phyloP scores from a whole-genome alignment of 805 yeast genomes.

The Spathaspora girioi region DNA sequence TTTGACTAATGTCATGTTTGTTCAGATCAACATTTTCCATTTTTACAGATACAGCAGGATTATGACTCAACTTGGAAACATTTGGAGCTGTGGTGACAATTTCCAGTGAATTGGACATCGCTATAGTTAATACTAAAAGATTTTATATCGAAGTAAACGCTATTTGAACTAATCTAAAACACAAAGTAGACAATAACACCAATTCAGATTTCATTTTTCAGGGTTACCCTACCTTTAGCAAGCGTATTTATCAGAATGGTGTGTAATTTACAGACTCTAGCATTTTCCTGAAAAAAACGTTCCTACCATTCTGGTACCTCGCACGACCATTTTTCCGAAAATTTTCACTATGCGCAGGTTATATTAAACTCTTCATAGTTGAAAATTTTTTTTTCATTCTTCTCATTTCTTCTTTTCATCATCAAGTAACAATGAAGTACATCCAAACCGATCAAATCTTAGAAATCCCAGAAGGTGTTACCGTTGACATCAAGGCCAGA shows the following conservation, averaged over 20 bases:
- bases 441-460: slow-evolving; percentile 82
- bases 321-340: slow-evolving; percentile 1
- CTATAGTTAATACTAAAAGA: too few species aligned
- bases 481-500: slow-evolving; percentile 90
- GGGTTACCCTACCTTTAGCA: neutral
- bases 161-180: too few species aligned
- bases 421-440: slow-evolving; percentile 57
- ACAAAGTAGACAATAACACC: neutral
- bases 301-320: neutral
- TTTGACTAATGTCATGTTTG: too few species aligned
- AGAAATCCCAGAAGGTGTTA: slow-evolving; percentile 89
- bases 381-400: neutral
- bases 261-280: neutral
- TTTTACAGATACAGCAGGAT: too few species aligned
- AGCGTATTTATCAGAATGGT: neutral
- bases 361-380: neutral
- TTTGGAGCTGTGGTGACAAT: too few species aligned
- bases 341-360: neutral
- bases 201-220: too few species aligned
- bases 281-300: neutral
- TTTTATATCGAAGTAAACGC: too few species aligned
- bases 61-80: too few species aligned
- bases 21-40: too few species aligned
- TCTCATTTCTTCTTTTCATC: neutral
- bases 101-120: too few species aligned